phyloP scores from a whole-genome alignment of 257 asterid species.

The Solanum lignicaule region DNA sequence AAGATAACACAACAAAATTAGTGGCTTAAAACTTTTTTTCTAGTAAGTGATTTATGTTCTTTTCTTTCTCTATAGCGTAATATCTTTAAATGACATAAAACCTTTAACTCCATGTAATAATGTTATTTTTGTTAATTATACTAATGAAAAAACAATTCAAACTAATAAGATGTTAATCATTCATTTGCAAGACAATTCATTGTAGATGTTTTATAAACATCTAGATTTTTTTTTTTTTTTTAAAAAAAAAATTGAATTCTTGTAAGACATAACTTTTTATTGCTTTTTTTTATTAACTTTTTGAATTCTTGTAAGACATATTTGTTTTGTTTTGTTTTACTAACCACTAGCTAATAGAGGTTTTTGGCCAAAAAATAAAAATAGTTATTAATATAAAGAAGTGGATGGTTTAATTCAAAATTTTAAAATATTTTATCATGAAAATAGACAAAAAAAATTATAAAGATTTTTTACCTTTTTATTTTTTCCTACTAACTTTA shows the following conservation, averaged over 20 bases:
- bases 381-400: background rate
- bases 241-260: too few species aligned
- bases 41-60: background rate
- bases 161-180: background rate
- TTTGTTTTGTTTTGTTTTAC: background rate
- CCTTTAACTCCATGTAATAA: background rate
- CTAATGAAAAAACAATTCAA: background rate
- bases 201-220: background rate
- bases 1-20: background rate
- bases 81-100: background rate
- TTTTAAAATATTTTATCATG: background rate
- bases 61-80: background rate
- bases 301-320: background rate
- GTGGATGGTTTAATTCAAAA: too few species aligned
- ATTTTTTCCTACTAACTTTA: background rate
- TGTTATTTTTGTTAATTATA: background rate
- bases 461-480: background rate
- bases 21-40: background rate
- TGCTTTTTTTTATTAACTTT: background rate
- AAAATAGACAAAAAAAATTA: background rate
- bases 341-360: background rate
- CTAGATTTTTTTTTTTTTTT: background rate
- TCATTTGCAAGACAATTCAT: background rate
- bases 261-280: too few species aligned
- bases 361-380: background rate